Percentiles rank a stretch among this genome's conserved stretches.
Conservation (phyloP, 768 basidiomycete species). For the Mycena belliarum region DNA sequence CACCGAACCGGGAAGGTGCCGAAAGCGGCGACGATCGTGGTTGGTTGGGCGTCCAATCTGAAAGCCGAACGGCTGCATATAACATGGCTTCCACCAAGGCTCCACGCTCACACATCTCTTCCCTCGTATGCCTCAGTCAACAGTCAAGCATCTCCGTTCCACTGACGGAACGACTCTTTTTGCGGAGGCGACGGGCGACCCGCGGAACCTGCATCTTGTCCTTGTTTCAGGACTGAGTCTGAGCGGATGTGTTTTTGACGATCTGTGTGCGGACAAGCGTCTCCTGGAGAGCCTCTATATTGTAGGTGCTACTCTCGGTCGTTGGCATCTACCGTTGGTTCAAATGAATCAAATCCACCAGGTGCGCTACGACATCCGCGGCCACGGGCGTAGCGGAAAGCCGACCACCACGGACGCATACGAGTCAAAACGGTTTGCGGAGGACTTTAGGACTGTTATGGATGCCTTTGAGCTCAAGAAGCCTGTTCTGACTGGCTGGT, state of each 20-base stretch:
- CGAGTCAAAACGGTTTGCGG: constrained; percentile 30
- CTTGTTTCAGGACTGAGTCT: constrained; percentile 44
- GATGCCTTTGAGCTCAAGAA: constrained; percentile 31
- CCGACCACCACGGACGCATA: constrained; percentile 29
- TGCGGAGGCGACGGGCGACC: constrained; percentile 41
- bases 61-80: no score
- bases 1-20: no score
- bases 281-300: constrained; percentile 29
- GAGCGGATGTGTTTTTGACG: constrained; percentile 37
- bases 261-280: constrained; percentile 34
- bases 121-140: neutral
- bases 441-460: constrained; percentile 34
- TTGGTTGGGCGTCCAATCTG: no score
- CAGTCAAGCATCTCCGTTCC: constrained; percentile 7
- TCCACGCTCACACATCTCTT: no score
- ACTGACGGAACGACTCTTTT: constrained; percentile 41
- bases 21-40: no score
- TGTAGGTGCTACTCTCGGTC: constrained; percentile 21
- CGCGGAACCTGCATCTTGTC: constrained; percentile 37
- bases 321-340: no score
- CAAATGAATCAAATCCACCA: no score
- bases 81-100: no score
- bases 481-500: constrained; percentile 36
- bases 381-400: constrained; percentile 37
- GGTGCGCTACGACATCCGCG: constrained; percentile 38